Conservation (phyloP, 2,329 filamentous ascomycete genomes). For the Chrysoporthe cubensis region DNA sequence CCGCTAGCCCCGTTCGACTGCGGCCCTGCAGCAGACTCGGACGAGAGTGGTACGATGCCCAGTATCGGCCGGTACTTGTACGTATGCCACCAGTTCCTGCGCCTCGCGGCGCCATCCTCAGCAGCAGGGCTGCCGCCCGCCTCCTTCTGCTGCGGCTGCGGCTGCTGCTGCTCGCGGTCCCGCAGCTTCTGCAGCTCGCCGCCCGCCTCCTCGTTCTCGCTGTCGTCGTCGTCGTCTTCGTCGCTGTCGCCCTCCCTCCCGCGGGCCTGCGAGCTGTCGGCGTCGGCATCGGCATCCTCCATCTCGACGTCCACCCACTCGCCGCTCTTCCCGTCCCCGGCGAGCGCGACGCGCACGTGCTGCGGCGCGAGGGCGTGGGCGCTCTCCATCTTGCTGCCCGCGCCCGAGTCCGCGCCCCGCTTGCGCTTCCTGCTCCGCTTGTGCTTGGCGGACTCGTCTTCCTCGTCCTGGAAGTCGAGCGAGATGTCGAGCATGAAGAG, state of each 20-base stretch:
- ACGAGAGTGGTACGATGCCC: conserved; percentile 60
- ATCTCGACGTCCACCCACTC: conserved; percentile 42
- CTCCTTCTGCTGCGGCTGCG: conserved; percentile 35
- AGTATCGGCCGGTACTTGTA: conserved; percentile 95
- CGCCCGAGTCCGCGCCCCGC: conserved; percentile 54
- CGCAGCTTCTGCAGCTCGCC: conserved; percentile 37
- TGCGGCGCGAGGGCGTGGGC: conserved; percentile 48
- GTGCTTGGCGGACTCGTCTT: conserved; percentile 38
- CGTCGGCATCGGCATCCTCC: conserved; percentile 36
- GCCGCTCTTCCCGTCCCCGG: conserved; percentile 44
- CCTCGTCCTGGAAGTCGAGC: conserved; percentile 61
- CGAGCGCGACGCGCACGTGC: conserved; percentile 43
- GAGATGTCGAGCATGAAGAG: conserved; percentile 90
- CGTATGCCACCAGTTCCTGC: conserved; percentile 71
- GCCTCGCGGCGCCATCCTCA: conserved; percentile 32
- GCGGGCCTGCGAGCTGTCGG: conserved; percentile 31
- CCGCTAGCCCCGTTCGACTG: conserved; percentile 28
- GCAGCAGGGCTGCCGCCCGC: conserved; percentile 42
- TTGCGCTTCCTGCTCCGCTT: conserved; percentile 57
- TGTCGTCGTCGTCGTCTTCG: conserved; percentile 40
- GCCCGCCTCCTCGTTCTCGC: conserved; percentile 42
- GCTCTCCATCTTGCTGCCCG: conserved; percentile 56
- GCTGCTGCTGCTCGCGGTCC: conserved; percentile 40
- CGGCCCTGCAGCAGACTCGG: conserved; percentile 35
- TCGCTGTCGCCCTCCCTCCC: conserved; percentile 35